A percentile compares a stretch with the other conserved stretches of the same genome.
These are phyloP conservation scores for Periglandula ipomoeae DNA, from an alignment of 2,329 filamentous ascomycete genomes.

Conservation along the genomic window DNA sequence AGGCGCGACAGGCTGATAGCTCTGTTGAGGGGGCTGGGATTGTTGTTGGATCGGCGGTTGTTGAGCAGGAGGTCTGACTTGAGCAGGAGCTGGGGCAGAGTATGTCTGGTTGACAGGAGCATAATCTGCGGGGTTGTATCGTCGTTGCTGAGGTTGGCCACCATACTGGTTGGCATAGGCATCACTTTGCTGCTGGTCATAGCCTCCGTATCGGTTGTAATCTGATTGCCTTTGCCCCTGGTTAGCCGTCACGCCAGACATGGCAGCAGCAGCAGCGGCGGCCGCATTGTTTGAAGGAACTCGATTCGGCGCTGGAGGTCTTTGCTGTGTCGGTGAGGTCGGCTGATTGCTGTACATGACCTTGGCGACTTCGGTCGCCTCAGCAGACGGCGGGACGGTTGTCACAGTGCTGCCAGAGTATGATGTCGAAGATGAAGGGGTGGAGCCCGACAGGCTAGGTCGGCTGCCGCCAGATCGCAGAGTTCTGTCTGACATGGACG, in stretches of 20 bases:
- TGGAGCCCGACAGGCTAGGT: conserved; percentile 31
- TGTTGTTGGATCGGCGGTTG: conserved; percentile 21
- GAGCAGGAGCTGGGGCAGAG: conserved; percentile 20
- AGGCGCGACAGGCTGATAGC: conserved; percentile 23
- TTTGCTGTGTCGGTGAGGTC: conserved; percentile 41
- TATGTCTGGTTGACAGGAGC: conserved; percentile 48
- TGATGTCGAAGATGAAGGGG: conserved; percentile 23
- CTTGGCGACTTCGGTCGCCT: conserved; percentile 57
- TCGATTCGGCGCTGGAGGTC: conserved; percentile 41
- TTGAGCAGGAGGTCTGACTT: conserved; percentile 20
- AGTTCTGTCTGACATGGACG: conserved; percentile 55
- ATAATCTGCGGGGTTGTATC: conserved; percentile 73
- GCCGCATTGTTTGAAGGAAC: conserved; percentile 46
- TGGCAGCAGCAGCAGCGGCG: conserved; percentile 49
- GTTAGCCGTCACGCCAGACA: conserved; percentile 37
- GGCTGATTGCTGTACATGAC: conserved; percentile 48
- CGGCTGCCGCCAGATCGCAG: conserved; percentile 46
- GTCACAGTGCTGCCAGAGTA: conserved; percentile 21
- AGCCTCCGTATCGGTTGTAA: conserved; percentile 25
- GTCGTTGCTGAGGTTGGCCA: conserved; percentile 34
- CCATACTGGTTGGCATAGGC: conserved; percentile 26
- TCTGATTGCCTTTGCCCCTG: conserved; percentile 24
- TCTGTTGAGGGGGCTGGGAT: conserved; percentile 24
- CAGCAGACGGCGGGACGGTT: conserved; percentile 15
- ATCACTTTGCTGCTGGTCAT: conserved; percentile 27